Evolutionary conservation across 2,329 filamentous ascomycete genomes (phyloP), one percentile per base, ranked within the genome.

Genomic region (Fulvia fulva): DNA sequence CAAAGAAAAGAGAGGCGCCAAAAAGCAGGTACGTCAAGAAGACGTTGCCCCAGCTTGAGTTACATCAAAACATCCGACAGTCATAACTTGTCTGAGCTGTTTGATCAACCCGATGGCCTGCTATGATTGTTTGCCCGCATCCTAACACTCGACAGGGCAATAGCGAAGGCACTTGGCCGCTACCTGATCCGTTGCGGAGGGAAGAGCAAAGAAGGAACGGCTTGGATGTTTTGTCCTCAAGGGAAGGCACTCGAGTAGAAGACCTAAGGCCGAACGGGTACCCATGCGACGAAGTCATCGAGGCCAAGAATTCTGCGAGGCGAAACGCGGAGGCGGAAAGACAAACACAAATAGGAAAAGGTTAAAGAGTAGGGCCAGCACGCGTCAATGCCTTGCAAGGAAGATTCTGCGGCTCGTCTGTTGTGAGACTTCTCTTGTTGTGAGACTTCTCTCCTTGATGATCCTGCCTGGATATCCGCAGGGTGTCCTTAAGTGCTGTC

Each of bases 1-100:
- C 2, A 89, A 88, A 70, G 83, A 85, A 67, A 86, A 83, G 65
- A 58, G 68, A 41, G 60, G 65, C 14, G 63, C 58, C 8, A 66
- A 64, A 50, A 67, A 67, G 73, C 56, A 65, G 25, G 47, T 50
- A 50, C 47, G 47, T 50, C 16, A n/a, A 11, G 47, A 12, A 50
- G 47, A 32, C 7, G 47, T n/a, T 12, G 7, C 9, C 2, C 25
- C n/a, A 50, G 23, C n/a, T 21, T 50, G 47, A 50, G 22, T 30
- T 16, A 19, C 14, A 21, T n/a, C 21, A 14, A 41, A 11, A 19
- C 28, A 32, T 32, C 8, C 12, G 28, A 12, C 28, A 9, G 12
- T 32, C 8, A 12, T 12, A 32, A 9, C 4, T 32, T 12, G 8
- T 32, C 28, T 12, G 14, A 19, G 37, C 16, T 41, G 37, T 41